Evolutionary conservation across 148 eudicot species (phyloP).

Genomic region (Pharnaceum exiguum): DNA sequence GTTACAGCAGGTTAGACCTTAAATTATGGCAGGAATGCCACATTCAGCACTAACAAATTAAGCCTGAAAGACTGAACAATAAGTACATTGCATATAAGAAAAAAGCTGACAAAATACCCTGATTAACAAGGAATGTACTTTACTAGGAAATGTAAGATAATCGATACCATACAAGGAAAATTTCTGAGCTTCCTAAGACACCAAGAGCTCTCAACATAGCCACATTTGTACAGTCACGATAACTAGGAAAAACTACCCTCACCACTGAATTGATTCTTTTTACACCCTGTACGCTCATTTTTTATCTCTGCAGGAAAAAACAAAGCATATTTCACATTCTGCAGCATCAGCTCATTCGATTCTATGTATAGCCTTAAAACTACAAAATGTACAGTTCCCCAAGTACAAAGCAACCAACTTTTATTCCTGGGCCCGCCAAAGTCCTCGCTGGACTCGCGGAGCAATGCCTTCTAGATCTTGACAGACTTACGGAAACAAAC

Average conservation of each 20-base stretch:
- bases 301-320: constrained; percentile 34
- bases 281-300: constrained; percentile 35
- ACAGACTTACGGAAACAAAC: constrained; percentile 12
- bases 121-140: background rate
- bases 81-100: too few relatives aligned
- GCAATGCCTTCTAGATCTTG: constrained; percentile 24
- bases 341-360: constrained; percentile 44
- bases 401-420: constrained; percentile 50
- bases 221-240: constrained; percentile 57
- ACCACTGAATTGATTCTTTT: constrained; percentile 21
- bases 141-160: constrained; percentile 14
- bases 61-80: too few relatives aligned
- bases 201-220: constrained; percentile 30
- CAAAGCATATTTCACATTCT: constrained; percentile 30
- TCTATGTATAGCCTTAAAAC: constrained; percentile 61
- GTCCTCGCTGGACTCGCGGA: constrained; percentile 17
- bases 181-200: constrained; percentile 28
- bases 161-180: constrained; percentile 30
- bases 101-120: too few relatives aligned
- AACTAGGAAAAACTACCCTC: constrained; percentile 21
- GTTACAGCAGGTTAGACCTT: too few relatives aligned
- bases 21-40: too few relatives aligned
- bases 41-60: too few relatives aligned
- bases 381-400: constrained; percentile 81
- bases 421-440: constrained; percentile 55